Percentiles rank a stretch among this genome's conserved stretches.
Conservation (phyloP, 495 filamentous ascomycete genomes). For the Daldinia concentrica region DNA sequence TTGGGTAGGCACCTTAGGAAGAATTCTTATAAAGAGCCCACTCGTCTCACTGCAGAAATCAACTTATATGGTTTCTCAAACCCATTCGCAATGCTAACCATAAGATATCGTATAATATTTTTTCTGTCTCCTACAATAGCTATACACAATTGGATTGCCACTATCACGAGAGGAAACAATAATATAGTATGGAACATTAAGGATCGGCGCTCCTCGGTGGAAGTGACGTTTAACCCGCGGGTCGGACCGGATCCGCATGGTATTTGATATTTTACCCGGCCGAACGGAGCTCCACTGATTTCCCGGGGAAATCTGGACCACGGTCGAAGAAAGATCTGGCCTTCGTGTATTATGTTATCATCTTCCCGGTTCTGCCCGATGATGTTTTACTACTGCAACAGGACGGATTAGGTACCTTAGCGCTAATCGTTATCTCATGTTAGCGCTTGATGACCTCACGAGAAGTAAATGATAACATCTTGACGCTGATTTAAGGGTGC, state of each 20-base stretch:
- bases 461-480: conserved; percentile 14
- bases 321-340: conserved; percentile 22
- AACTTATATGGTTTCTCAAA: too few species aligned
- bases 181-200: conserved; percentile 9
- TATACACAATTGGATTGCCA: neutral
- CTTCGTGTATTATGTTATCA: conserved; percentile 22
- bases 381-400: conserved; percentile 25
- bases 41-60: too few species aligned
- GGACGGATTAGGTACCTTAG: conserved; percentile 15
- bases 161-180: conserved; percentile 11
- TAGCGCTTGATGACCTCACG: conserved; percentile 29
- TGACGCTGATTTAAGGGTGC: conserved; percentile 28
- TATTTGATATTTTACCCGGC: conserved; percentile 17
- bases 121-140: neutral
- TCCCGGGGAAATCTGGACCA: conserved; percentile 38
- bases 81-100: too few species aligned
- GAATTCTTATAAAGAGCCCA: too few species aligned
- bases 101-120: too few species aligned
- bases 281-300: conserved; percentile 32
- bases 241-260: conserved; percentile 37
- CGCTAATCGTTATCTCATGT: conserved; percentile 14
- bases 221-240: conserved; percentile 33
- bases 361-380: conserved; percentile 34
- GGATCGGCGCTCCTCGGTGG: conserved; percentile 25
- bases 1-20: too few species aligned